Conservation (phyloP, 257 asterid species). For the Solanum appendiculatum region DNA sequence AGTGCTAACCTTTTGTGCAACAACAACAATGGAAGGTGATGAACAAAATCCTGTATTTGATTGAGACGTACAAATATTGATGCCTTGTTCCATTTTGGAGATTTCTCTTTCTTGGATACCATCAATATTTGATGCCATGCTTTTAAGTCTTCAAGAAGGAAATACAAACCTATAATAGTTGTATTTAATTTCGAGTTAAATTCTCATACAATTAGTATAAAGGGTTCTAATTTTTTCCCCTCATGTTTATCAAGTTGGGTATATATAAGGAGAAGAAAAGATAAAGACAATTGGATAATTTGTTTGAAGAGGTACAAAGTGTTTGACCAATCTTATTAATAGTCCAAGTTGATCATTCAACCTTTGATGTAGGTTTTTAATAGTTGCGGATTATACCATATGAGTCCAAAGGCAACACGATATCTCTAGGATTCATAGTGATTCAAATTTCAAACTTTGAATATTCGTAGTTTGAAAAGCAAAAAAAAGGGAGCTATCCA, state of each 20-base stretch:
- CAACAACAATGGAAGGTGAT: not conserved
- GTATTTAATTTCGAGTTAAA: not conserved
- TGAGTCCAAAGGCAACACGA: not conserved
- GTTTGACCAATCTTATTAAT: not conserved
- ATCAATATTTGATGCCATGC: not conserved
- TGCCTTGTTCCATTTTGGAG: not conserved
- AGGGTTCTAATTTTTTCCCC: not conserved
- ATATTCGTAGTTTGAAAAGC: not conserved
- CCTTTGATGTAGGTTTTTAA: not conserved
- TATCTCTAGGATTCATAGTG: not conserved
- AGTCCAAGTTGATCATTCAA: not conserved
- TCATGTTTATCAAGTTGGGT: not conserved
- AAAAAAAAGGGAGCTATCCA: no score
- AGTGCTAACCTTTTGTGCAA: not conserved
- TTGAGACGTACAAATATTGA: not conserved
- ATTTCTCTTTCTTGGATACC: not conserved
- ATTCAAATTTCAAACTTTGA: not conserved
- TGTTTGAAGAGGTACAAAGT: not conserved
- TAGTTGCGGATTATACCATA: not conserved
- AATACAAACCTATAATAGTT: not conserved
- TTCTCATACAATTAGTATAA: not conserved
- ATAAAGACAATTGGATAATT: not conserved
- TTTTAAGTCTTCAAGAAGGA: not conserved
- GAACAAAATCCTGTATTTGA: not conserved
- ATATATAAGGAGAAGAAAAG: not conserved